Base-by-base conservation (phyloP, 768 basidiomycete species). In the Russula brevipes region DNA sequence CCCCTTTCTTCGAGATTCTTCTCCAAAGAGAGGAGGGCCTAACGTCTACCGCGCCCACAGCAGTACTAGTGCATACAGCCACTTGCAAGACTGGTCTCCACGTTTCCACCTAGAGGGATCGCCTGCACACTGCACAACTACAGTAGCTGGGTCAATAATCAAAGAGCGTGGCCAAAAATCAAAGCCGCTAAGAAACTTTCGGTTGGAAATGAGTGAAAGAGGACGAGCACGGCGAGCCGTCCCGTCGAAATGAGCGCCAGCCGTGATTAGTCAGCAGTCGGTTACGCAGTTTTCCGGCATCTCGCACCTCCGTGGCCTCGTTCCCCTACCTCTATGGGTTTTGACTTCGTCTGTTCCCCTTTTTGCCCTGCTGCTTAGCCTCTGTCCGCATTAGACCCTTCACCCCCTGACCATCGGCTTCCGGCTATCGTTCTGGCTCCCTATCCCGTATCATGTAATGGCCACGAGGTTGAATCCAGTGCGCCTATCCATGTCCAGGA, bases 251-350 rank as follows among this genome's bases (percentile, higher is more conserved):
- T 24, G 24, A 24, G 24, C 24, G 24, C 24, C 24, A 24, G 24
- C 24, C 24, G 24, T 24, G 24, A 24, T 24, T 24, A 24, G 24
- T 24, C 24, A 24, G 24, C 24, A 24, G 24, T 24, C 24, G 24
- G 24, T 24, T 24, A 24, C 24, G 1, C 24, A 24, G 24, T 24
- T 24, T 24, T 31, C 57, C 62, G 62, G 62, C 19, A n/a, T 24
- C 8, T 59, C 45, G 31, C 38, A 42, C 12, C 52, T 42, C 62
- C 62, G 57, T 54, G 47, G 8, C 9, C 50, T 57, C 31, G 38
- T 47, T 33, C 49, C 11, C 17, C 35, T 38, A 45, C 19, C 14
- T 47, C 10, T 19, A 46, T 49, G 6, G 30, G 2, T 58, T 46
- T 54, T 61, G 38, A 19, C 53, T 10, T 14, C 24, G 6, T 45